Evolutionary conservation across 2,329 filamentous ascomycete genomes (phyloP).

Genomic region (Microsporum canis): DNA sequence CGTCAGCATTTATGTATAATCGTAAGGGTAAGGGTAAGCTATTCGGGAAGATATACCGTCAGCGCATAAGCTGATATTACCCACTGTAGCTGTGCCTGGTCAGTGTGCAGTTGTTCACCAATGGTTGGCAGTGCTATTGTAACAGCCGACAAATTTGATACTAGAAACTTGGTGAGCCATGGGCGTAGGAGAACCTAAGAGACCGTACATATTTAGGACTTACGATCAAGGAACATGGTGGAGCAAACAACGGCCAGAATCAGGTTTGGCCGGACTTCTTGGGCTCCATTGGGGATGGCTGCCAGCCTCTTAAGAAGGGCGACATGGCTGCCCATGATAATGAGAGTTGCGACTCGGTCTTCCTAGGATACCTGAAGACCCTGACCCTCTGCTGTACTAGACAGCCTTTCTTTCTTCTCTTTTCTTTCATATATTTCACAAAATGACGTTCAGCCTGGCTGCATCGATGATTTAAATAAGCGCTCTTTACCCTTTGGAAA

Average conservation of each 20-base stretch:
- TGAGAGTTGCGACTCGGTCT: not conserved
- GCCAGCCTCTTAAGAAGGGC: not conserved
- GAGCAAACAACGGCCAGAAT: not conserved
- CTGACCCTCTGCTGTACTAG: too few relatives aligned
- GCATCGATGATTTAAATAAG: too few relatives aligned
- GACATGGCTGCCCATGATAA: not conserved
- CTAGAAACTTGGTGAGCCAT: not conserved
- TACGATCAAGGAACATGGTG: not conserved
- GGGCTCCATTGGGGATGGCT: not conserved
- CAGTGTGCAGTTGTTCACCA: not conserved
- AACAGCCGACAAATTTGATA: not conserved
- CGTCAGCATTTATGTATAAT: not conserved
- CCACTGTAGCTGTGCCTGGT: not conserved
- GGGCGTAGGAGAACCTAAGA: not conserved
- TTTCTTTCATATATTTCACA: too few relatives aligned
- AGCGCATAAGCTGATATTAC: not conserved
- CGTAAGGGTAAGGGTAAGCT: not conserved
- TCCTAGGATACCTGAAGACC: too few relatives aligned
- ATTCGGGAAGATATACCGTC: not conserved
- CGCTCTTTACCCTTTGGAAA: not conserved
- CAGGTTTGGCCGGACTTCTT: not conserved
- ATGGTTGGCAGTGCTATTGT: not conserved
- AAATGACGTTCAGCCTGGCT: too few relatives aligned
- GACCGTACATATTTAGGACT: not conserved
- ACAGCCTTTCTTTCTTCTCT: not conserved